These are phyloP conservation scores for Scedosporium boydii DNA, from an alignment of 2,329 filamentous ascomycete genomes.

Conservation along the genomic window DNA sequence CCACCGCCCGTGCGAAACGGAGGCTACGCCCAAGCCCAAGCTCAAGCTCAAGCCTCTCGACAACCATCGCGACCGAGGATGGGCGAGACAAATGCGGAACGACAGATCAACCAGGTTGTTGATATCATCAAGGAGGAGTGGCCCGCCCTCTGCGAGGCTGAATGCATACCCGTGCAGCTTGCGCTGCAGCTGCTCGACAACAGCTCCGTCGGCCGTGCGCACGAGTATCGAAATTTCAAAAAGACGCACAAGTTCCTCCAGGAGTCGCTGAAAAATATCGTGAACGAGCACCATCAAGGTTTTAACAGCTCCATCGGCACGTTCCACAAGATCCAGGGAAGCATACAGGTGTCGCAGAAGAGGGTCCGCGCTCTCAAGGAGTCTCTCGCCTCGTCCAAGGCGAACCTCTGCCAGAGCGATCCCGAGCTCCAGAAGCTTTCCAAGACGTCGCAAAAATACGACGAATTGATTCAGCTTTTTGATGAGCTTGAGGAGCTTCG, in stretches of 20 bases:
- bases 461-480: slow-evolving; percentile 76
- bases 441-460: slow-evolving; percentile 78
- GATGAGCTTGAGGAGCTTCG: slow-evolving; percentile 81
- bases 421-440: slow-evolving; percentile 88
- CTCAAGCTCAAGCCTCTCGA: slow-evolving; percentile 15
- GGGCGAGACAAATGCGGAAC: slow-evolving; percentile 38
- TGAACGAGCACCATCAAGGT: slow-evolving; percentile 97
- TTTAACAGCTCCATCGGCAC: slow-evolving; percentile 99
- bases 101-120: slow-evolving; percentile 55
- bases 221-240: slow-evolving; percentile 78
- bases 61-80: slow-evolving; percentile 21
- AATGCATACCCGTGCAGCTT: slow-evolving; percentile 87
- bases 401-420: slow-evolving; percentile 73
- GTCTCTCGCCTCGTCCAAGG: slow-evolving; percentile 71
- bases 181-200: slow-evolving; percentile 91
- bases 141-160: slow-evolving; percentile 80
- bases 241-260: slow-evolving; percentile 83
- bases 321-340: slow-evolving; percentile 96
- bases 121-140: slow-evolving; percentile 81
- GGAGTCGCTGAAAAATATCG: slow-evolving; percentile 83
- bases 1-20: slow-evolving; percentile 17
- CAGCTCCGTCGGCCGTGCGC: slow-evolving; percentile 84
- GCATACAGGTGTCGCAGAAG: slow-evolving; percentile 80
- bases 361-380: slow-evolving; percentile 75
- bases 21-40: slow-evolving; percentile 7